These are phyloP conservation scores for Spatholobus suberectus DNA, from an alignment of 306 rosid genomes.

Conservation along the genomic window DNA sequence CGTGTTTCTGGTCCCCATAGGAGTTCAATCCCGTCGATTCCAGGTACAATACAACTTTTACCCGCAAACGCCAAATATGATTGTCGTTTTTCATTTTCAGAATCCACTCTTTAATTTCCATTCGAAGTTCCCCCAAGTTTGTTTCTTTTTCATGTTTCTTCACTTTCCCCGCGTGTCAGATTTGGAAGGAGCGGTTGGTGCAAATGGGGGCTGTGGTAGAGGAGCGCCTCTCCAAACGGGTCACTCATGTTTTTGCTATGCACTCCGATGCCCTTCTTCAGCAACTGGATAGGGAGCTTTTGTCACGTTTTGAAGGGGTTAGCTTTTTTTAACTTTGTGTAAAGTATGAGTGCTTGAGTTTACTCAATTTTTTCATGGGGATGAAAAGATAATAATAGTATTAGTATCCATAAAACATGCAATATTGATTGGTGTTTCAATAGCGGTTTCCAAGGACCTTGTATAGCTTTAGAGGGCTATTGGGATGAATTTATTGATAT, in stretches of 20 bases:
- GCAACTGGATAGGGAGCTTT: conserved; percentile 53
- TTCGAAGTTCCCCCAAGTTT: conserved; percentile 28
- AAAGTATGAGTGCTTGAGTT: not conserved
- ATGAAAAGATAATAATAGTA: not conserved
- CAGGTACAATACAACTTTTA: conserved; percentile 50
- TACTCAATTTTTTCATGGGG: not conserved
- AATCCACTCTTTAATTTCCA: conserved; percentile 4
- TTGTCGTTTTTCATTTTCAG: not conserved
- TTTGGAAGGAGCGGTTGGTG: conserved; percentile 87
- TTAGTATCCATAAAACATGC: not conserved
- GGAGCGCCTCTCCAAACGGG: conserved; percentile 62
- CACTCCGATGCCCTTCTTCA: conserved; percentile 61
- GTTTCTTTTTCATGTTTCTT: not conserved
- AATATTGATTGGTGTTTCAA: not conserved
- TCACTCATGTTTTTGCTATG: conserved; percentile 75
- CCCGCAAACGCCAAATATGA: not conserved
- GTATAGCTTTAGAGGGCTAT: not conserved
- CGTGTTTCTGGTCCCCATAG: conserved; percentile 63
- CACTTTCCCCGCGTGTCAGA: conserved; percentile 43
- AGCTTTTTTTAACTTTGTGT: conserved; percentile 20
- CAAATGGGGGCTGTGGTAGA: conserved; percentile 81
- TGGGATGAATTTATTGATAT: not conserved
- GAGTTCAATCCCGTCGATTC: conserved; percentile 83
- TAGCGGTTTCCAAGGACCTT: not conserved
- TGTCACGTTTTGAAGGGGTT: conserved; percentile 81